These are phyloP conservation scores for Thraustochytrium sp. DNA, from an alignment of 352 stramenopile species.

Conservation along the genomic window DNA sequence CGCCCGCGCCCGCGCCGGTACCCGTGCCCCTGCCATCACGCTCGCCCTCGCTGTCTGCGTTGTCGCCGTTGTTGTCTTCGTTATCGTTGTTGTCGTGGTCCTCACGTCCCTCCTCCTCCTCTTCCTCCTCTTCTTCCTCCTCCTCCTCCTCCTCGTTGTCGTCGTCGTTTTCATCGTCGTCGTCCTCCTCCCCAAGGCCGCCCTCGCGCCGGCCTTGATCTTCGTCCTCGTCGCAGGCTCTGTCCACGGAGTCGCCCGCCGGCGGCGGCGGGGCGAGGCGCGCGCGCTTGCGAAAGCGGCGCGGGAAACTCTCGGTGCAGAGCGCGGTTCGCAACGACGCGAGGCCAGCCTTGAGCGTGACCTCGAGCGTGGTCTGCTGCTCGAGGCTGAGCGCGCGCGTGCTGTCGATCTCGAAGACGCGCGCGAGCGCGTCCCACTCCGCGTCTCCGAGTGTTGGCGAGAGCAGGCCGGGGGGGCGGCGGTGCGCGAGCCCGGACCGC, in stretches of 20 bases:
- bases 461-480: too few relatives aligned
- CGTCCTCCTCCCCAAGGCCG: too few relatives aligned
- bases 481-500: too few relatives aligned
- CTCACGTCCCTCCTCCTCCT: neutral
- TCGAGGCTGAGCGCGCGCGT: slow-evolving; percentile 1
- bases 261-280: neutral
- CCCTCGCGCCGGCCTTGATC: too few relatives aligned
- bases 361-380: neutral
- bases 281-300: neutral
- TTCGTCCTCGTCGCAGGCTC: neutral
- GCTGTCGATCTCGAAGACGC: neutral
- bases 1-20: too few relatives aligned
- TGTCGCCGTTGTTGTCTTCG: too few relatives aligned
- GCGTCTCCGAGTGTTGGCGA: neutral
- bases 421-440: slow-evolving; percentile 11
- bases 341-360: neutral
- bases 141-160: neutral
- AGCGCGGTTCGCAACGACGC: neutral
- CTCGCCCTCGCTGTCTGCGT: neutral
- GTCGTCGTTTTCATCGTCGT: neutral
- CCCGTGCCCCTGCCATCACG: neutral
- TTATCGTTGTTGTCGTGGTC: neutral
- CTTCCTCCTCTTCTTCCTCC: neutral
- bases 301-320: neutral
- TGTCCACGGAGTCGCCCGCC: neutral